Evolutionary conservation across 2,329 filamentous ascomycete species (phyloP).

Genomic region (Fusarium torreyae): DNA sequence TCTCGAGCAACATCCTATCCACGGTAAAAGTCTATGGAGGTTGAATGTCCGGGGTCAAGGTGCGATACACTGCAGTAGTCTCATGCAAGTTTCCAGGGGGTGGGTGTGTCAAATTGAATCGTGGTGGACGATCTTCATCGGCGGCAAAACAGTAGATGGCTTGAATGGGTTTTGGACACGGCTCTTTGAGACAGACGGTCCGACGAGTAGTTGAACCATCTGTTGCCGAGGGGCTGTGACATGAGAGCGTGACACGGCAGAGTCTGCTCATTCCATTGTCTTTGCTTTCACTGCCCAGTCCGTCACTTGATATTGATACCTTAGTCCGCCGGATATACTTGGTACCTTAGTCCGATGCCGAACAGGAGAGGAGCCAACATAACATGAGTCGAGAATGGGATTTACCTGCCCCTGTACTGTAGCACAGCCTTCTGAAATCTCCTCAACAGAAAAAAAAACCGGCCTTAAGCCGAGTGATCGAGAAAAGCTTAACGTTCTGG

Average conservation of each 20-base stretch:
- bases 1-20: neutral
- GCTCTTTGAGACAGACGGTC: slow-evolving; percentile 26
- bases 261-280: neutral
- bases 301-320: too few species aligned
- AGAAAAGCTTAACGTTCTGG: slow-evolving; percentile 42
- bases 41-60: slow-evolving; percentile 29
- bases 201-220: slow-evolving; percentile 2
- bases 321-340: too few species aligned
- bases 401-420: slow-evolving; percentile 2
- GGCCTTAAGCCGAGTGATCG: slow-evolving; percentile 4
- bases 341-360: too few species aligned
- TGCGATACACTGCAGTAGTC: slow-evolving; percentile 45
- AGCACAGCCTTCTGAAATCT: slow-evolving; percentile 34
- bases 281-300: slow-evolving; percentile 4
- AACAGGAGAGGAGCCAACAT: neutral
- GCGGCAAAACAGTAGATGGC: slow-evolving; percentile 33
- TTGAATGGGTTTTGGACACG: slow-evolving; percentile 35
- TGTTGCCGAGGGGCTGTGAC: slow-evolving; percentile 9
- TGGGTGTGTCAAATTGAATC: slow-evolving; percentile 27
- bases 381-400: slow-evolving; percentile 26
- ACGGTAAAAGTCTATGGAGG: slow-evolving; percentile 23
- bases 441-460: slow-evolving; percentile 30
- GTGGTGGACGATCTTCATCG: slow-evolving; percentile 7
- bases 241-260: slow-evolving; percentile 4
- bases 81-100: slow-evolving; percentile 44